phyloP scores from a whole-genome alignment of 139 green algal species.

The Chlorella sp. region DNA sequence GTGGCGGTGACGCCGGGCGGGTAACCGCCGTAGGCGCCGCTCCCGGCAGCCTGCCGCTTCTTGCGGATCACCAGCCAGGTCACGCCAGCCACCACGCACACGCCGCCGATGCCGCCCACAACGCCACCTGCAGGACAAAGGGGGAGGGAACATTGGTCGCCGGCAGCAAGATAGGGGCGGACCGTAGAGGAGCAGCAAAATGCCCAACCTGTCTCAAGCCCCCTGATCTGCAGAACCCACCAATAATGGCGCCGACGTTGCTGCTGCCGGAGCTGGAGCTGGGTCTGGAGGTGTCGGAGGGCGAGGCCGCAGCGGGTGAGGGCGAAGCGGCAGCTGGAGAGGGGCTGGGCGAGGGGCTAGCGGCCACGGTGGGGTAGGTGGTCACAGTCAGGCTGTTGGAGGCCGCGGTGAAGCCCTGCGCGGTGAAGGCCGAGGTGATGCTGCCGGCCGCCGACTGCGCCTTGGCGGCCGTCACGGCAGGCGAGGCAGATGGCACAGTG shows the following conservation, averaged over 20 bases:
- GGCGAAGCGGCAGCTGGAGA: neutral
- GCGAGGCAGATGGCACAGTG: neutral
- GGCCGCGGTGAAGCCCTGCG: neutral
- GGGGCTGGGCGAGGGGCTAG: neutral
- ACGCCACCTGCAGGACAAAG: neutral
- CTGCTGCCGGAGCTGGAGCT: neutral
- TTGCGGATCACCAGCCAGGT: neutral
- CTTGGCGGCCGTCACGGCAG: neutral
- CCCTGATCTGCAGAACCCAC: neutral
- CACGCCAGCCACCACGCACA: neutral
- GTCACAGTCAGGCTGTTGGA: neutral
- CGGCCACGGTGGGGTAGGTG: neutral
- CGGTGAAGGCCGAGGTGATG: neutral
- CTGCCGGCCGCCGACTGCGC: neutral
- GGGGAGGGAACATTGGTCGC: neutral
- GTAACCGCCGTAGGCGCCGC: neutral
- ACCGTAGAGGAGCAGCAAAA: neutral
- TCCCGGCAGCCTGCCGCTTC: no score
- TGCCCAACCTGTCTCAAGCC: neutral
- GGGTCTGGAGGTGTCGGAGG: neutral
- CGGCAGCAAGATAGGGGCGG: neutral
- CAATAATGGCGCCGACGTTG: slow-evolving; percentile 5
- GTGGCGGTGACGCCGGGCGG: neutral
- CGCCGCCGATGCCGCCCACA: neutral
- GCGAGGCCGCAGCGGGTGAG: neutral